phyloP scores from a whole-genome alignment of 78 protist species.

The Anaeramoeba ignava region DNA sequence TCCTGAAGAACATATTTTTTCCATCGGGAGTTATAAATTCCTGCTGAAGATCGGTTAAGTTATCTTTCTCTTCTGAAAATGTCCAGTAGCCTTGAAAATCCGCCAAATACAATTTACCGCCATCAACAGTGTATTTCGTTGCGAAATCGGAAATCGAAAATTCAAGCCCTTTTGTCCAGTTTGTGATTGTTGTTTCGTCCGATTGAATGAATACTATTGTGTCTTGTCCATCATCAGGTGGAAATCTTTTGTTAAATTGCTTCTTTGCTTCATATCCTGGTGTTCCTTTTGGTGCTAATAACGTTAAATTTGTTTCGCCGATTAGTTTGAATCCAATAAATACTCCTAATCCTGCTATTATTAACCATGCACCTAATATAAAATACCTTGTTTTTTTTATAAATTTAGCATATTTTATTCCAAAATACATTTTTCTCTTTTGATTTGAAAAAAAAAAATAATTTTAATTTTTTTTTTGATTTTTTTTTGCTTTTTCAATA shows the following conservation, averaged over 20 bases:
- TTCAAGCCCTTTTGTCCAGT: not conserved
- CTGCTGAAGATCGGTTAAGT: no score
- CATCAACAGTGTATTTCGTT: no score
- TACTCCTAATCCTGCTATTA: not conserved
- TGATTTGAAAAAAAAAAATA: not conserved
- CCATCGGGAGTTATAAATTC: not conserved
- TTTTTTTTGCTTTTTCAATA: not conserved
- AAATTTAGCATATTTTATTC: not conserved
- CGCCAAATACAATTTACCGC: no score
- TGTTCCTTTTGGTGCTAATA: not conserved
- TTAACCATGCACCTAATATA: not conserved
- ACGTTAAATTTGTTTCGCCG: not conserved
- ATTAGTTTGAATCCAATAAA: not conserved
- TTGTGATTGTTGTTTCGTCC: not conserved
- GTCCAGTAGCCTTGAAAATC: no score
- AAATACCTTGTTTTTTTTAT: not conserved
- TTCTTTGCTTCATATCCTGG: not conserved
- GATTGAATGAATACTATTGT: not conserved
- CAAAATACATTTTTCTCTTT: not conserved
- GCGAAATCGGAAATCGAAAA: not conserved
- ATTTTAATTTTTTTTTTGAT: not conserved
- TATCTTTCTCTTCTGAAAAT: no score
- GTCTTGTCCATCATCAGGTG: not conserved
- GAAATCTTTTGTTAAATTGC: not conserved
- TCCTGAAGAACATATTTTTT: not conserved